Conservation (phyloP, 345 rosid genomes). For the Citrus australasica region DNA sequence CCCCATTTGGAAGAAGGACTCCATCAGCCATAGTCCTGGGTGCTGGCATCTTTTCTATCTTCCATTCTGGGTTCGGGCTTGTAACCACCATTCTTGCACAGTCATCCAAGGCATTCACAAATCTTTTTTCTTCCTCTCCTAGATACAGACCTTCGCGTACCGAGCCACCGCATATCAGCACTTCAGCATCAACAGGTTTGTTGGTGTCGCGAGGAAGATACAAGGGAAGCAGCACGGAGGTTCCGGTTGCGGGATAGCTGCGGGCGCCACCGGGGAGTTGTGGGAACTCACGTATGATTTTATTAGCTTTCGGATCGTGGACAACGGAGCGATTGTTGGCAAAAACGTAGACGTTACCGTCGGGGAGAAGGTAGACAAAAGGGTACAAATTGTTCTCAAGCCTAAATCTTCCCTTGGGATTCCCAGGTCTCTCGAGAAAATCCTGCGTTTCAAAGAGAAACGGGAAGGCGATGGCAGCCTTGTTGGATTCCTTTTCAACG, state of each 20-base stretch:
- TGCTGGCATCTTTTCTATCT: constrained; percentile 55
- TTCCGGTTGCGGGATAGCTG: constrained; percentile 28
- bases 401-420: background rate
- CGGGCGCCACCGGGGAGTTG: constrained; percentile 28
- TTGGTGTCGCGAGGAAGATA: constrained; percentile 26
- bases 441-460: constrained; percentile 51
- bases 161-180: constrained; percentile 61
- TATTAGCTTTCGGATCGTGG: constrained; percentile 15
- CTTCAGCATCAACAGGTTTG: constrained; percentile 35
- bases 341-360: constrained; percentile 20
- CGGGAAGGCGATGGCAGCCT: constrained; percentile 25
- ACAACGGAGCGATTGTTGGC: constrained; percentile 17
- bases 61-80: constrained; percentile 49
- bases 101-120: constrained; percentile 31
- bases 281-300: constrained; percentile 23
- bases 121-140: constrained; percentile 23
- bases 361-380: constrained; percentile 28
- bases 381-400: constrained; percentile 15
- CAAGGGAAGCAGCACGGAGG: constrained; percentile 38
- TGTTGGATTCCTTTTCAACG: constrained; percentile 38
- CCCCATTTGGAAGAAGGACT: constrained; percentile 68
- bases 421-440: background rate
- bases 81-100: constrained; percentile 40
- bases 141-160: constrained; percentile 33
- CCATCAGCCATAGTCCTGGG: constrained; percentile 72